Evolutionary conservation across 192 early-diverging fungal genomes (phyloP), one percentile per base, ranked within the genome.

Genomic region (Backusella mclennaniae): DNA sequence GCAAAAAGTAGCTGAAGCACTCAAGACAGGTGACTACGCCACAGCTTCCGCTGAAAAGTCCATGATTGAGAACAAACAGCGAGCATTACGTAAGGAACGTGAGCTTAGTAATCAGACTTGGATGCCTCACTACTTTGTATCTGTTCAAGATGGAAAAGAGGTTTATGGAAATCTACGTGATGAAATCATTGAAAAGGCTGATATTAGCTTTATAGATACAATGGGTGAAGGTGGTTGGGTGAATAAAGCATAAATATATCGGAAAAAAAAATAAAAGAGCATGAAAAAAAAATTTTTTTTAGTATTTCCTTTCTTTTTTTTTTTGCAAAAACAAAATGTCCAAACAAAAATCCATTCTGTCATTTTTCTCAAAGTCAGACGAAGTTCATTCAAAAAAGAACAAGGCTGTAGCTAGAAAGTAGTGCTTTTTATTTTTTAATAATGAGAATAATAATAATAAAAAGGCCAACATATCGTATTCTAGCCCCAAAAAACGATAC

Each of bases 11-110:
- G 84, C 92, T 1, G 84, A 90, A 49, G 91, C 93, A 9, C 83
- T 95, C 26, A 85, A 80, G 66, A 80, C 83, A 46, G 90, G 89
- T 42, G 90, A 93, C 80, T 95, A 91, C 75, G 83, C 86, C 6
- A 83, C 86, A 1, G 93, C 93, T 3, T 92, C 92, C 12, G 78
- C 78, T 39, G 87, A 92, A 71, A 95, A 95, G 79, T 84, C 90
- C 9, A 79, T 74, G n/a, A 92, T 93, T 71, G 92, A 93, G 74
- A 89, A 92, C 35, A 75, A 80, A 23, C 91, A 93, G 84, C 87
- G 92, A 6, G 83, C 80, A 35, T 63, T 88, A 66, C 89, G 91
- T 68, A 90, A 86, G 85, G 80, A 84, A 35, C 90, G 92, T 38
- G 85, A 84, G 19, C 88, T 88, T 69, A 74, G 82, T 36, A 85